These are phyloP conservation scores for Cercospora zeae-maydis DNA, from an alignment of 2,329 filamentous ascomycete genomes.

Conservation along the genomic window DNA sequence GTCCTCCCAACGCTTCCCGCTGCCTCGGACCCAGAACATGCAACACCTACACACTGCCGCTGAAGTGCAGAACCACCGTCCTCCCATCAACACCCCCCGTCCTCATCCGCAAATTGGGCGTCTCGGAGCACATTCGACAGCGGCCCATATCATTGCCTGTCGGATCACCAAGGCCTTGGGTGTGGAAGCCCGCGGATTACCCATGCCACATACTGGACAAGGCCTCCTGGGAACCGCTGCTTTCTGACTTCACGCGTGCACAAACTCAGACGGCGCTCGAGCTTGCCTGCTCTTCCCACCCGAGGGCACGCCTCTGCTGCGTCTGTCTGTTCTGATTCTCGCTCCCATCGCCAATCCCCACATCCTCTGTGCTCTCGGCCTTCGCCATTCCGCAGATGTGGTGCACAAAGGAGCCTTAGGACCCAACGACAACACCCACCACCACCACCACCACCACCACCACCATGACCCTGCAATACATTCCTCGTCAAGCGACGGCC, in stretches of 20 bases:
- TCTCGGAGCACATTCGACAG: neutral
- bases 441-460: neutral
- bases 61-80: too few species aligned
- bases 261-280: neutral
- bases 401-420: neutral
- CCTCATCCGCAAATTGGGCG: neutral
- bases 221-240: neutral
- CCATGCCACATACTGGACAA: neutral
- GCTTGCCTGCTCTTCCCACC: neutral
- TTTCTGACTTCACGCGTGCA: neutral
- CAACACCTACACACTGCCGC: too few species aligned
- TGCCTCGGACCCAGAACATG: neutral
- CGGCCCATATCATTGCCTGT: neutral
- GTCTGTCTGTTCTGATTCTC: neutral
- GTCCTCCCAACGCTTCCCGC: neutral
- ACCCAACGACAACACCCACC: neutral
- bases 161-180: neutral
- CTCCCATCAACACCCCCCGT: neutral
- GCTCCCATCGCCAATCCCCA: neutral
- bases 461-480: conserved; percentile 4
- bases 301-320: neutral
- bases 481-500: conserved; percentile 4
- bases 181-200: neutral
- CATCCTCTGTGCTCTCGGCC: neutral
- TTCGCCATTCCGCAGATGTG: neutral